A percentile compares a stretch with the other conserved stretches of the same genome.
Conservation (phyloP, 1,139 yeast species). For the Saccharomyces uvarum region DNA sequence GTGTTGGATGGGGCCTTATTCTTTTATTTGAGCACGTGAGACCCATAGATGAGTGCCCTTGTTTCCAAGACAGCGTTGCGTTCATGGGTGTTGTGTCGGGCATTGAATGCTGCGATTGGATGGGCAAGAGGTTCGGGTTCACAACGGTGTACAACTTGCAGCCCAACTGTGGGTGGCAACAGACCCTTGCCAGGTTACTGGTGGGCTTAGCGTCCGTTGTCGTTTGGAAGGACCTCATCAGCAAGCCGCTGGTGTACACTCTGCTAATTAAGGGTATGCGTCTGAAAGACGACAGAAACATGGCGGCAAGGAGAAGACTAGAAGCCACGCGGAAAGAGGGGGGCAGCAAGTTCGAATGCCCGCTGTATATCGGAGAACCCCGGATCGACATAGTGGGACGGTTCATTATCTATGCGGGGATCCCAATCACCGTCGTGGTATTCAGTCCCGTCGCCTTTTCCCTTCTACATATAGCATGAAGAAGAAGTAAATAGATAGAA, state of each 20-base stretch:
- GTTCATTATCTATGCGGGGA: slow-evolving; percentile 28
- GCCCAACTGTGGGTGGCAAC: slow-evolving; percentile 6
- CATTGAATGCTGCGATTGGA: slow-evolving; percentile 31
- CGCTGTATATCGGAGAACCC: slow-evolving; percentile 23
- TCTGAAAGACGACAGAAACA: slow-evolving; percentile 22
- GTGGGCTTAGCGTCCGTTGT: slow-evolving; percentile 23
- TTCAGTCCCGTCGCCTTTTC: slow-evolving; percentile 20
- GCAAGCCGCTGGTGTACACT: slow-evolving; percentile 19
- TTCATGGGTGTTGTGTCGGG: slow-evolving; percentile 86
- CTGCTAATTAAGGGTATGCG: slow-evolving; percentile 13
- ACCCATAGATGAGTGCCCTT: slow-evolving; percentile 92
- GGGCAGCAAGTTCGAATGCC: slow-evolving; percentile 13
- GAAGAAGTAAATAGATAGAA: background rate
- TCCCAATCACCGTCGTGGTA: slow-evolving; percentile 26
- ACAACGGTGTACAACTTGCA: slow-evolving; percentile 9
- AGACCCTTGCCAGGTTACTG: slow-evolving; percentile 14
- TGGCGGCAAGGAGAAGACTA: slow-evolving; percentile 7
- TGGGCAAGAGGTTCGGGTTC: slow-evolving; percentile 9
- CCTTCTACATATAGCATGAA: slow-evolving; percentile 8
- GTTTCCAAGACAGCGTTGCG: slow-evolving; percentile 92
- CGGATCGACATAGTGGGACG: slow-evolving; percentile 25
- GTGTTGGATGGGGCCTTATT: slow-evolving; percentile 39
- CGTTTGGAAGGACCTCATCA: slow-evolving; percentile 27
- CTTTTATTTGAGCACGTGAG: slow-evolving; percentile 65
- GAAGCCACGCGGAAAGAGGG: slow-evolving; percentile 5